Evolutionary conservation across 202 grass and related monocot species (phyloP), one percentile per base, ranked within the genome.

Genomic region (Schoenoplectus tabernaemontani): DNA sequence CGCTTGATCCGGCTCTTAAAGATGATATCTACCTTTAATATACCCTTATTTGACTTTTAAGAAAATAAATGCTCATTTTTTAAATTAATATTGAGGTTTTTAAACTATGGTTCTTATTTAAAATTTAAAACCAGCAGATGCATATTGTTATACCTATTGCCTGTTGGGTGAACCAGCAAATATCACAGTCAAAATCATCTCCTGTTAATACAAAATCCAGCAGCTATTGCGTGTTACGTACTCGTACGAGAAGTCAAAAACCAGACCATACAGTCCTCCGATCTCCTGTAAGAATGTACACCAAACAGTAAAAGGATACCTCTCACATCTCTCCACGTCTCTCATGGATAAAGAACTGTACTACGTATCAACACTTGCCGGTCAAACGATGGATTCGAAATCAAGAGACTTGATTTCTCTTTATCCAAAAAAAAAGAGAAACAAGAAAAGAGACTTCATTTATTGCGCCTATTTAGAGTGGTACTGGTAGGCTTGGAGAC

Each of bases 151-250:
- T 13, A 26, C 59, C 51, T 56, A 16, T 1, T 13, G 32, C n/a
- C 59, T 12, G 3, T 12, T 32, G 24, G n/a, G 0, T 4, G 15
- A 61, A 33, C 10, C 63, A 39, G 2, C 63, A 39, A 39, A 20
- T 66, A 66, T 66, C 17, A 68, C 37, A 68, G 8, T n/a, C n/a
- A n/a, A n/a, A n/a, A n/a, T n/a, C n/a, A 41, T 68, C 64, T 50
- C 9, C 16, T 68, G 37, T 42, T 22, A 4, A 42, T 43, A 5
- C 15, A 39, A 20, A 9, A 66, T 66, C 63, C 36, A 42, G 36
- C 3, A 42, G 16, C 63, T 42, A 22, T 67, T 42, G 37, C 64
- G 65, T 69, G 65, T 69, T 19, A 44, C 44, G n/a, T 19, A 69
- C 8, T 67, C 19, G 65, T 37, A 36, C 2, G 33, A 38, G 32